Percentiles rank a stretch among this genome's conserved stretches.
Conservation (phyloP, 1,284 basidiomycete genomes). For the Pterulicium gracile region DNA sequence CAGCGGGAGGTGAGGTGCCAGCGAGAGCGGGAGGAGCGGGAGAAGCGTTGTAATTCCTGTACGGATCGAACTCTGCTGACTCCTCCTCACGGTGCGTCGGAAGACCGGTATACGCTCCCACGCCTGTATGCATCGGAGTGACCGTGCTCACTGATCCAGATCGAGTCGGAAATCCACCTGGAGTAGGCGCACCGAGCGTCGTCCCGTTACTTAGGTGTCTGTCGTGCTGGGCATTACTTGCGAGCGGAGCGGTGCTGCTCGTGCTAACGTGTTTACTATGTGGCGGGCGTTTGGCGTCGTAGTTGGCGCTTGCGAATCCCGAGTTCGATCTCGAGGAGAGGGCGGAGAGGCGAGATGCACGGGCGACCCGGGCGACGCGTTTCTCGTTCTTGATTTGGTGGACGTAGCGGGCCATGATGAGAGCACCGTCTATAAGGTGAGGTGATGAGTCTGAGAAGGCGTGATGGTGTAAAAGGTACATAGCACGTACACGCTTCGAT, state of each 20-base stretch:
- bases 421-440: conserved; percentile 32
- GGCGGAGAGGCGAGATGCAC: conserved; percentile 18
- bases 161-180: no score
- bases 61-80: not conserved
- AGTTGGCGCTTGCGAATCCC: no score
- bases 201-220: not conserved
- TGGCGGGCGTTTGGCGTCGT: no score
- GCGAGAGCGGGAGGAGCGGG: not conserved
- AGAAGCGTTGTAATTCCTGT: not conserved
- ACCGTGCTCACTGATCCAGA: no score
- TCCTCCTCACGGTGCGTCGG: not conserved
- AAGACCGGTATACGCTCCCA: not conserved
- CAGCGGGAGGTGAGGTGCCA: no score
- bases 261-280: no score
- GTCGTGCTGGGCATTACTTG: not conserved
- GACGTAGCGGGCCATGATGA: conserved; percentile 50
- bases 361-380: conserved; percentile 16
- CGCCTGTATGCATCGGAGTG: not conserved
- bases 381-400: conserved; percentile 45
- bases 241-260: no score
- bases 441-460: not conserved
- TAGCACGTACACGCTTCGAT: conserved; percentile 40
- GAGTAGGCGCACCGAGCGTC: not conserved
- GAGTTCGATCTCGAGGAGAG: no score
- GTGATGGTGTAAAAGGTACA: not conserved